Base-by-base conservation (phyloP, 139 green algal species). In the Chlorella sp. region DNA sequence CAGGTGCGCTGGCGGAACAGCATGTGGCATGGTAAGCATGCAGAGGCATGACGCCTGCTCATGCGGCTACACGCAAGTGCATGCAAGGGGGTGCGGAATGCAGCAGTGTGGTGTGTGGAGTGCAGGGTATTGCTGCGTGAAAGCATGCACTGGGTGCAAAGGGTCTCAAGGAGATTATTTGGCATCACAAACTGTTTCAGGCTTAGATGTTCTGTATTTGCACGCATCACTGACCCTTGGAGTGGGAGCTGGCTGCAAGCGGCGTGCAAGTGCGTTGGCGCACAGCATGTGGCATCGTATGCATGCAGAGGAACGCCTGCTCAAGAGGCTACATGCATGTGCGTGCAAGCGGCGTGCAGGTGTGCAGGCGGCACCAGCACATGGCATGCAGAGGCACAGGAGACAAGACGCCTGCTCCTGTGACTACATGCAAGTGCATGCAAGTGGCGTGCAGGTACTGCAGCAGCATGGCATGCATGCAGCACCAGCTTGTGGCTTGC, bases 161-260 rank as follows among this genome's bases (percentile, higher is more conserved):
- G 61, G 84, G 84, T 88, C 84, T 88, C 84, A 88, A 40, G 34
- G 66, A 68, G 80, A 40, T 48, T 81, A 39, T 18, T 88, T 88
- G 64, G 81, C 84, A 81, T 88, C 84, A 66, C 68, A 66, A 80
- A 21, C 42, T 28, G 83, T 24, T 80, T 88, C 84, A 88, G 84
- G 84, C 84, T 88, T 88, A 88, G 84, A 88, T 88, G 84, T 88
- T 88, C 84, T 88, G 84, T 68, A 42, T 86, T 81, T 88, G 84
- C 84, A 88, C 84, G 68, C 68, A 42, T 87, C 84, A 88, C 68
- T 40, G 84, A 88, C 84, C 84, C 66, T 15, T 18, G 60, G 14
- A n/a, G n/a, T n/a, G n/a, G n/a, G 3, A 40, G 32, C 18, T 18
- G 40, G 40, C 22, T 61, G 24, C 78, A 22, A 34, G 21, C 14